A percentile compares a stretch with the other conserved stretches of the same genome.
Conservation (phyloP, 2,329 filamentous ascomycete species). For the Bipolaris bicolor region DNA sequence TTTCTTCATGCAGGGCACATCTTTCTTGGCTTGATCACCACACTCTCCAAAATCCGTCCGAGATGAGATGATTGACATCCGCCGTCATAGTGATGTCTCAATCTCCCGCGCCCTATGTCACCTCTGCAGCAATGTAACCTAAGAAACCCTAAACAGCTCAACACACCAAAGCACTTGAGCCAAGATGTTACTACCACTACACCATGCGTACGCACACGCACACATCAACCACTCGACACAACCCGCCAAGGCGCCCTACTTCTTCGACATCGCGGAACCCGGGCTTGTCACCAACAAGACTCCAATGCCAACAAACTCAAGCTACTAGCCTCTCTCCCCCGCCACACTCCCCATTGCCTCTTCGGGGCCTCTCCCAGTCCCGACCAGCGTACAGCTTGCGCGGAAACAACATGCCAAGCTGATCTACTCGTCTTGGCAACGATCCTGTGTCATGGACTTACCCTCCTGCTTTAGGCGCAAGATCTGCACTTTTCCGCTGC, state of each 20-base stretch:
- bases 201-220: background rate
- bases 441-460: no score
- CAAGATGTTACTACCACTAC: background rate
- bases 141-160: background rate
- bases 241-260: background rate
- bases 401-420: no score
- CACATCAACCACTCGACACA: background rate
- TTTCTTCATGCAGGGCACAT: background rate
- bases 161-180: background rate
- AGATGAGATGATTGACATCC: background rate
- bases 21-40: no score
- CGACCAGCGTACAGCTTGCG: no score
- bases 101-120: background rate
- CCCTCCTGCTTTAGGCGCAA: no score
- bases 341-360: conserved; percentile 2
- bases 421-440: no score
- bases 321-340: background rate
- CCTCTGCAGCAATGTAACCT: background rate
- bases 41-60: background rate
- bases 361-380: background rate
- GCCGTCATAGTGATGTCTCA: background rate
- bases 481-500: no score
- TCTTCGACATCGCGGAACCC: conserved; percentile 7
- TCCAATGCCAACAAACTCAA: conserved; percentile 3
- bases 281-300: conserved; percentile 29